phyloP scores from a whole-genome alignment of 345 rosid species.

The Salix arbutifolia region DNA sequence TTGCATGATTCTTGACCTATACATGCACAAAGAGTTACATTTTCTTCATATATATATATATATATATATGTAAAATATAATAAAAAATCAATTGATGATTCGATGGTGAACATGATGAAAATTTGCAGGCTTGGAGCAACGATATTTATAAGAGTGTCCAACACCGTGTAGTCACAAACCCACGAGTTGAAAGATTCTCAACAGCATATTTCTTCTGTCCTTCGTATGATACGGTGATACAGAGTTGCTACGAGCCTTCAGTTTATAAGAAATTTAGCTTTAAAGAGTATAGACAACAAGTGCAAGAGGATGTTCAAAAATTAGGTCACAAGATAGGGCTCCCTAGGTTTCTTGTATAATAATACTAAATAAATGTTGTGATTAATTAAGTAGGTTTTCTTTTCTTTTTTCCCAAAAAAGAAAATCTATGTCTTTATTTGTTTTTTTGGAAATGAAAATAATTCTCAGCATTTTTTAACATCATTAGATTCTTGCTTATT shows the following conservation, averaged over 20 bases:
- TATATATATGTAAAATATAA: too few species aligned
- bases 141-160: conserved; percentile 76
- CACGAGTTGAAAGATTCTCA: conserved; percentile 65
- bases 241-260: conserved; percentile 44
- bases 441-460: not conserved
- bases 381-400: too few species aligned
- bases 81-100: not conserved
- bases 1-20: not conserved
- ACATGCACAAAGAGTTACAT: not conserved
- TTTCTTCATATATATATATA: not conserved
- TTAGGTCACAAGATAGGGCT: conserved; percentile 84
- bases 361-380: not conserved
- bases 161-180: conserved; percentile 76
- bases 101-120: not conserved
- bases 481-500: not conserved
- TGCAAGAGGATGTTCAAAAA: conserved; percentile 71
- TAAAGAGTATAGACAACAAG: conserved; percentile 63
- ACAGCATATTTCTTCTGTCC: conserved; percentile 93
- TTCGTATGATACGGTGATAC: conserved; percentile 58
- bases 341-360: conserved; percentile 55
- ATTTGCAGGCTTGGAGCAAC: conserved; percentile 86
- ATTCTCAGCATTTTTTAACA: not conserved
- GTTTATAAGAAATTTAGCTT: conserved; percentile 68
- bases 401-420: not conserved
- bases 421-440: not conserved